These are phyloP conservation scores for Ustulina deusta DNA, from an alignment of 2,329 filamentous ascomycete species.

Conservation along the genomic window DNA sequence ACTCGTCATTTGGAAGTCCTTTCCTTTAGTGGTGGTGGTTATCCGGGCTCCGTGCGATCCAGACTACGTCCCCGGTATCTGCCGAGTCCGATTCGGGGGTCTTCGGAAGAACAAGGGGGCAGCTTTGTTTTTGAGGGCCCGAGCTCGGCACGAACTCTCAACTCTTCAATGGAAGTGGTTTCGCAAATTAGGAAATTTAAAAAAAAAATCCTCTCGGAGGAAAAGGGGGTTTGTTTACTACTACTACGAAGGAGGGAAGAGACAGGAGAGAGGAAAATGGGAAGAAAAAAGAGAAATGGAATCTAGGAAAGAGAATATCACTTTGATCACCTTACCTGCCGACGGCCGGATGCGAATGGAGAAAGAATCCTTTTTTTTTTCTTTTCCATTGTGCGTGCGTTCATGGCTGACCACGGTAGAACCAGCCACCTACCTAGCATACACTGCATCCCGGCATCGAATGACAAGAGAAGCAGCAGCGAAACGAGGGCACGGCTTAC, in stretches of 20 bases:
- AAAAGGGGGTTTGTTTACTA: not conserved
- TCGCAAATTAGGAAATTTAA: slow-evolving; percentile 1
- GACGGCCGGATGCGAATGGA: not conserved
- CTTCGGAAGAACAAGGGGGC: slow-evolving; percentile 30
- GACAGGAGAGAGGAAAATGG: not conserved
- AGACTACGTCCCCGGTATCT: slow-evolving; percentile 33
- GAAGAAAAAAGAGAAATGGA: not conserved
- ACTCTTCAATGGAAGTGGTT: not conserved
- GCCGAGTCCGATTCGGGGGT: slow-evolving; percentile 38
- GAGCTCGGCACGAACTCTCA: slow-evolving; percentile 20
- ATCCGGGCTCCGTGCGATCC: slow-evolving; percentile 26
- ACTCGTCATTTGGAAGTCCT: slow-evolving; percentile 25
- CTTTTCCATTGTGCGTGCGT: slow-evolving; percentile 10
- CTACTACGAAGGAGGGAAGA: not conserved
- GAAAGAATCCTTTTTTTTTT: not conserved
- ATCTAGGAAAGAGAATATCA: not conserved
- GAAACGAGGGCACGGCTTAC: slow-evolving; percentile 4
- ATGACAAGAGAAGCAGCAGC: not conserved
- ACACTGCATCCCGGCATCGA: slow-evolving; percentile 17
- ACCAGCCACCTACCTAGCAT: not conserved
- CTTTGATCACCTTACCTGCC: not conserved
- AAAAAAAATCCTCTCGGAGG: not conserved
- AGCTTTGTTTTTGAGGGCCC: slow-evolving; percentile 2
- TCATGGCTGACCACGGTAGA: slow-evolving; percentile 7
- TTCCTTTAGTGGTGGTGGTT: slow-evolving; percentile 1